These are phyloP conservation scores for Bondarzewia mesenterica DNA, from an alignment of 1,284 basidiomycete genomes.

Conservation along the genomic window DNA sequence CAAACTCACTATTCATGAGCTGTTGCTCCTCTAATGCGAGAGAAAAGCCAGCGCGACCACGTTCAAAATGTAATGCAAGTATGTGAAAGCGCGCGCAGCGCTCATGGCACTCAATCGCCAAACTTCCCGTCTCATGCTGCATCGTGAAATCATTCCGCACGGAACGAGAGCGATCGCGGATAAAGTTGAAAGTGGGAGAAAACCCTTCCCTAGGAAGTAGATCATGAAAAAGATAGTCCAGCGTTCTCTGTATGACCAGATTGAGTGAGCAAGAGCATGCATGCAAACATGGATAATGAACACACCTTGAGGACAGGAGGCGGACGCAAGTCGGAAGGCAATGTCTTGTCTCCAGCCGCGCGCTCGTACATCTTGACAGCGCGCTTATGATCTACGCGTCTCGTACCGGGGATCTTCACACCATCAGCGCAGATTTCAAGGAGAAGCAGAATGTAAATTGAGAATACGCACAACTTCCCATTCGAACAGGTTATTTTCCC, in stretches of 20 bases:
- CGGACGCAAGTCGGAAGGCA: slow-evolving; percentile 91
- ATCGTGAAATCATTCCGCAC: slow-evolving; percentile 94
- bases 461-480: slow-evolving; percentile 70
- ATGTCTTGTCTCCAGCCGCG: slow-evolving; percentile 85
- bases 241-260: slow-evolving; percentile 50
- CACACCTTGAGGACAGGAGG: slow-evolving; percentile 74
- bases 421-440: slow-evolving; percentile 31
- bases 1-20: slow-evolving; percentile 76
- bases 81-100: slow-evolving; percentile 94
- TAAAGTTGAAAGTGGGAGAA: slow-evolving; percentile 71
- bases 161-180: slow-evolving; percentile 87
- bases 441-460: slow-evolving; percentile 2
- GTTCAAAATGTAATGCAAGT: slow-evolving; percentile 73
- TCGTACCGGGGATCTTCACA: slow-evolving; percentile 60
- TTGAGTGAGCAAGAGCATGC: not conserved
- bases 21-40: slow-evolving; percentile 81
- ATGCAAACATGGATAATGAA: slow-evolving; percentile 6
- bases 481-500: slow-evolving; percentile 82
- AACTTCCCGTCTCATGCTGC: slow-evolving; percentile 72
- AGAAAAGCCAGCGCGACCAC: slow-evolving; percentile 54
- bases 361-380: slow-evolving; percentile 96
- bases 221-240: slow-evolving; percentile 88
- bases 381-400: slow-evolving; percentile 75
- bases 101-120: slow-evolving; percentile 88
- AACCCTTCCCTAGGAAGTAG: slow-evolving; percentile 69